These are phyloP conservation scores for Trichomonas gallinae DNA, from an alignment of 208 protist species.

Conservation along the genomic window DNA sequence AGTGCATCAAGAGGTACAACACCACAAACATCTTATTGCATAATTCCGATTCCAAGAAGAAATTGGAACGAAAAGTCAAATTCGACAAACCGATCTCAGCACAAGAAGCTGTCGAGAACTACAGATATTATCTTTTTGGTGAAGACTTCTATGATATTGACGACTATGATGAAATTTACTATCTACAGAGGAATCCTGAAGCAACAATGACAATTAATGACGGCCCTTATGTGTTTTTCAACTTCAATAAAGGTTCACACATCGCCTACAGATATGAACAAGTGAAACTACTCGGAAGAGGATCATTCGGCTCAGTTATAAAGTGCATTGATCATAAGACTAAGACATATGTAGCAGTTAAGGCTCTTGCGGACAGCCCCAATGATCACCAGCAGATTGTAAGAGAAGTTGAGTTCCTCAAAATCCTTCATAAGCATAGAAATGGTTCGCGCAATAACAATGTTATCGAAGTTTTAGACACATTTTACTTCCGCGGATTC, in stretches of 20 bases:
- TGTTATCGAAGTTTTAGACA: no score
- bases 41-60: no score
- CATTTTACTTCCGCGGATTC: no score
- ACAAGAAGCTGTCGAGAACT: no score
- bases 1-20: no score
- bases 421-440: not conserved
- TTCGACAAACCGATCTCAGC: no score
- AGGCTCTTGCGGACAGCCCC: conserved; percentile 29
- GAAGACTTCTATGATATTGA: not conserved
- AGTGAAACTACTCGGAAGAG: conserved; percentile 55
- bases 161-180: not conserved
- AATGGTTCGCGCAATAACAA: no score
- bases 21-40: no score
- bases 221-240: not conserved
- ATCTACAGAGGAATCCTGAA: not conserved
- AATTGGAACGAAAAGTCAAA: no score
- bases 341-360: conserved; percentile 52
- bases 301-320: conserved; percentile 71
- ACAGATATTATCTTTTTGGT: no score
- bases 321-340: conserved; percentile 60
- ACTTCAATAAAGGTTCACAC: not conserved
- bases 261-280: conserved; percentile 63
- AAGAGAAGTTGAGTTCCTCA: not conserved
- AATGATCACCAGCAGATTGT: not conserved
- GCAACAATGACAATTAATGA: not conserved